Evolutionary conservation across 1,284 basidiomycete species (phyloP).

Genomic region (Cutaneotrichosporon daszewskae): DNA sequence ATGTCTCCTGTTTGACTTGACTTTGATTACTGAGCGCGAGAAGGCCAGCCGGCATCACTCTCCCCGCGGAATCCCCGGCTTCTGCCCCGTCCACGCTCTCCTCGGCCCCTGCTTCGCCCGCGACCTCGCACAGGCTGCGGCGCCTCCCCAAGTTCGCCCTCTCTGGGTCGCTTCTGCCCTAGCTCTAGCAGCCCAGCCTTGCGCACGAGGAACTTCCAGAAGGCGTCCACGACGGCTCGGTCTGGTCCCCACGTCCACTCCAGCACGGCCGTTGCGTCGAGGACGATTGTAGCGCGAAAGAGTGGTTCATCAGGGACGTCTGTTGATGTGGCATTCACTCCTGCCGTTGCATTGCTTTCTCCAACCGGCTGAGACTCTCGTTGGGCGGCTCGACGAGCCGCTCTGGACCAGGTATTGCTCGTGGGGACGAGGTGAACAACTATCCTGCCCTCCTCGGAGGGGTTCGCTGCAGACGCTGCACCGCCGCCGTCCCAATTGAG

Average conservation of each 20-base stretch:
- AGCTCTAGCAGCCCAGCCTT: constrained; percentile 47
- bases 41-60: background rate
- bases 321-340: constrained; percentile 45
- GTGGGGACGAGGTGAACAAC: constrained; percentile 50
- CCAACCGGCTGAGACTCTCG: background rate
- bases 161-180: constrained; percentile 13
- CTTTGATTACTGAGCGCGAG: background rate
- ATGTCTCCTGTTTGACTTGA: too few species aligned
- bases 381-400: constrained; percentile 51
- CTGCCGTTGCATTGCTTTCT: background rate
- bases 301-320: constrained; percentile 19
- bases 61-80: background rate
- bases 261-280: constrained; percentile 32
- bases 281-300: constrained; percentile 21
- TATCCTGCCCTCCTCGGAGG: too few species aligned
- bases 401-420: constrained; percentile 67
- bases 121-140: background rate
- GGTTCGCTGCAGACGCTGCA: background rate
- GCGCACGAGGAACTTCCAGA: constrained; percentile 57
- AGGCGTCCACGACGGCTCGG: constrained; percentile 59
- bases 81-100: background rate
- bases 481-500: background rate
- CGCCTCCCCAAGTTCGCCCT: background rate
- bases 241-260: constrained; percentile 64
- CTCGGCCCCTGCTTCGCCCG: background rate